Evolutionary conservation across 805 yeast genomes (phyloP), one percentile per base, ranked within the genome.

Genomic region (Saturnispora kantuleensis): DNA sequence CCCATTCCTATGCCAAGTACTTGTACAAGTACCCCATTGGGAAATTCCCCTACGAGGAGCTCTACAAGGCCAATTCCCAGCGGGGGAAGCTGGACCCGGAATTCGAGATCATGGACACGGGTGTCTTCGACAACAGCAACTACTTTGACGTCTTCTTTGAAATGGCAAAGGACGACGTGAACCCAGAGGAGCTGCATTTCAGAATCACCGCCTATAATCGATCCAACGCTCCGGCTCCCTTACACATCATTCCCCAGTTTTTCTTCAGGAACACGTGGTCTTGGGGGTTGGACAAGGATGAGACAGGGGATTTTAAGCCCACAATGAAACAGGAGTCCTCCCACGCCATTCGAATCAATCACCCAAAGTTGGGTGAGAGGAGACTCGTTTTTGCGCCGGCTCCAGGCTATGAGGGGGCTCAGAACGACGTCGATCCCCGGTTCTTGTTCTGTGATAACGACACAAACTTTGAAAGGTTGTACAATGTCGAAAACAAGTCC

Each of bases 1-100:
- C 96, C 5, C 96, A 88, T 65, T 81, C 95, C 31, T 88, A 87
- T 65, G 83, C 86, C 84, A 88, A 89, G 68, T 86, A 81, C 54
- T 70, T 86, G 47, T 88, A 88, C 74, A 89, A 89, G 68, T 88
- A 88, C 59, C 96, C 97, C n/a, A 95, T 86, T 52, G 67, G 69
- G 33, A 77, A 78, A 64, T 88, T 76, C 63, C 97, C 97, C 0
- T 88, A 88, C 63, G 71, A 84, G 56, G 71, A 86, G 55, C 67
- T 88, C 57, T 74, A 81, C 32, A 73, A 71, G 39, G 84, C 77
- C 54, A 85, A 83, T 55, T 78, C 73, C 10, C 70, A 74, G 53
- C 70, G 94, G 48, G 65, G 79, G 26, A 77, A 88, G 47, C 53
- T 63, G 28, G 94, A 87, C 51, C 67, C 69, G 31, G 97, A 88